These are phyloP conservation scores for Zymoseptoria crescenta DNA, from an alignment of 2,329 filamentous ascomycete genomes.

Conservation along the genomic window DNA sequence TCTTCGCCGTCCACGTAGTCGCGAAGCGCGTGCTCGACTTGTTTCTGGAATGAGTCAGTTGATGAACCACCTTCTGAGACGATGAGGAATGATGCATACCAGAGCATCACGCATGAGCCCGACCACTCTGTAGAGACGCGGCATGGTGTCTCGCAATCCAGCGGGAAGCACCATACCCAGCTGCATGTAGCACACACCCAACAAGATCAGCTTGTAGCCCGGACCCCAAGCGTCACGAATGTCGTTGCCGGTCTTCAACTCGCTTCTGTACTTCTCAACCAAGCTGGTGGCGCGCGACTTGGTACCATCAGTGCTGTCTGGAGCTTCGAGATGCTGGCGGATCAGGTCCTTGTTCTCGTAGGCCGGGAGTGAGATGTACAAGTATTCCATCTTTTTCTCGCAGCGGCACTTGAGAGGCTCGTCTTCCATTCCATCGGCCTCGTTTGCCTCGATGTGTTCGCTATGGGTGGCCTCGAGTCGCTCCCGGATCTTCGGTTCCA, in stretches of 20 bases:
- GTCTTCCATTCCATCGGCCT: neutral
- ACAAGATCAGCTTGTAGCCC: slow-evolving; percentile 8
- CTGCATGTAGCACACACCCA: slow-evolving; percentile 10
- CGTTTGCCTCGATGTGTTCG: neutral
- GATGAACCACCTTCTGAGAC: neutral
- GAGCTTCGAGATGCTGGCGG: neutral
- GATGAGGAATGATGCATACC: neutral
- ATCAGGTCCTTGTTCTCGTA: neutral
- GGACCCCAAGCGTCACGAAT: neutral
- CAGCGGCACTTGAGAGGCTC: neutral
- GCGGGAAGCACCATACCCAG: slow-evolving; percentile 7
- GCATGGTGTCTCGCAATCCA: slow-evolving; percentile 3
- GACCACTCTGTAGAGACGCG: slow-evolving; percentile 3
- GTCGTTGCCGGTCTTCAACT: neutral
- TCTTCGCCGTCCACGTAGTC: neutral
- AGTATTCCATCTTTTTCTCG: neutral
- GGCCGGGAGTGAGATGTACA: neutral
- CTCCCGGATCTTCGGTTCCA: slow-evolving; percentile 1
- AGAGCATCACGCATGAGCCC: slow-evolving; percentile 5
- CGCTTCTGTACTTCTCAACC: neutral
- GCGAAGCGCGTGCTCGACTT: neutral
- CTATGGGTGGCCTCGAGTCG: neutral
- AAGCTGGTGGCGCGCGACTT: neutral
- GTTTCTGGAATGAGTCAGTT: neutral
- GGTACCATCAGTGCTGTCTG: neutral